These are phyloP conservation scores for Pyrenophora teres DNA, from an alignment of 2,329 filamentous ascomycete genomes.

Conservation along the genomic window DNA sequence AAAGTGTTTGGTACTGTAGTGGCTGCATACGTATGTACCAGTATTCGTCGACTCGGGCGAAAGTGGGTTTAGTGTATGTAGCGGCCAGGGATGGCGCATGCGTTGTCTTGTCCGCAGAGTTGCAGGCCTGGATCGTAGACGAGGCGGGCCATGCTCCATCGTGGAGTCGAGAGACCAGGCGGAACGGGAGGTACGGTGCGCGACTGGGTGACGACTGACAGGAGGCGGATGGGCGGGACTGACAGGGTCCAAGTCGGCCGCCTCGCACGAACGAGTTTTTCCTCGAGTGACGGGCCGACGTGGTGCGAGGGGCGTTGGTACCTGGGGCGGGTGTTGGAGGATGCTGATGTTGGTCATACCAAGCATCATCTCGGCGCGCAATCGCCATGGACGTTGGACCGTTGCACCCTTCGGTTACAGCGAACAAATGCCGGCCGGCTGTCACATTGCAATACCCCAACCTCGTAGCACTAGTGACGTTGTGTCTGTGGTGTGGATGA, in stretches of 20 bases:
- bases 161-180: slow-evolving; percentile 6
- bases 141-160: not conserved
- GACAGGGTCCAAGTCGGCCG: slow-evolving; percentile 2
- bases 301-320: not conserved
- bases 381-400: not conserved
- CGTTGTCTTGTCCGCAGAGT: not conserved
- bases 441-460: slow-evolving; percentile 5
- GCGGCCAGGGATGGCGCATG: not conserved
- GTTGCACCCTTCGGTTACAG: slow-evolving; percentile 10
- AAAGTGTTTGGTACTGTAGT: not conserved
- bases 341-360: not conserved
- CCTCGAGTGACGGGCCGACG: slow-evolving; percentile 3
- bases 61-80: not conserved
- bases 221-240: slow-evolving; percentile 9
- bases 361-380: not conserved
- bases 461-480: slow-evolving; percentile 2
- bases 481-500: not conserved
- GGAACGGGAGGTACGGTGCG: slow-evolving; percentile 19
- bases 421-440: slow-evolving; percentile 6
- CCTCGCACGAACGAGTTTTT: not conserved
- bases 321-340: not conserved
- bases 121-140: not conserved
- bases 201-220: slow-evolving; percentile 7
- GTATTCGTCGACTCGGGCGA: not conserved
- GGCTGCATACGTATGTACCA: slow-evolving; percentile 2